These are phyloP conservation scores for Ensete glaucum DNA, from an alignment of 176 grass and related monocot species.

Conservation along the genomic window DNA sequence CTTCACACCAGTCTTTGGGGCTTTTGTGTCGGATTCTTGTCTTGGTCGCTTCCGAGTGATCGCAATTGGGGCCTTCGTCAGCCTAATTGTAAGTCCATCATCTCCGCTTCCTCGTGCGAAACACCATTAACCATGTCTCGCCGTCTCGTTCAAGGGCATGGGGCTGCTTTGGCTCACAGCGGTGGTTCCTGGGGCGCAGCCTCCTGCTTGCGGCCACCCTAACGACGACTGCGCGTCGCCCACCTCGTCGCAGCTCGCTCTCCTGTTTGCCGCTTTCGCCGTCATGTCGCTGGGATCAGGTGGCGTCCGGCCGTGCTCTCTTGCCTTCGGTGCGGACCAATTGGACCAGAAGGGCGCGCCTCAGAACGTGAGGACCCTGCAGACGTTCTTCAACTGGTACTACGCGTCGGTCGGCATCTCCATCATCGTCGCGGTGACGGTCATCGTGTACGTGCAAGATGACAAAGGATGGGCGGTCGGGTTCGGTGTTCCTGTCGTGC, in stretches of 20 bases:
- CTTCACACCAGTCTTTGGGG: constrained; percentile 50
- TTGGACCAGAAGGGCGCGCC: constrained; percentile 27
- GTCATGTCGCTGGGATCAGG: constrained; percentile 51
- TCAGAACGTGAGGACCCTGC: constrained; percentile 32
- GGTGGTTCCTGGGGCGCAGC: constrained; percentile 36
- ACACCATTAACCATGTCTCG: background rate
- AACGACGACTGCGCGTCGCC: background rate
- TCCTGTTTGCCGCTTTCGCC: constrained; percentile 38
- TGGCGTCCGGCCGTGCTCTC: constrained; percentile 49
- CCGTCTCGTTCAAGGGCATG: background rate
- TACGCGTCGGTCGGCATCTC: constrained; percentile 51
- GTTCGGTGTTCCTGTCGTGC: constrained; percentile 40
- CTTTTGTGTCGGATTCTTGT: constrained; percentile 40
- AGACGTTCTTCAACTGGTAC: constrained; percentile 92
- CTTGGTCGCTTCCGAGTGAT: constrained; percentile 54
- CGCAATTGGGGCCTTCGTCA: constrained; percentile 35
- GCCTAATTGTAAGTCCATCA: constrained; percentile 27
- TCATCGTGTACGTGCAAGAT: constrained; percentile 61
- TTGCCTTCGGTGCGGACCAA: constrained; percentile 77
- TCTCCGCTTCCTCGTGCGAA: too few relatives aligned
- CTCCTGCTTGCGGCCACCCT: background rate
- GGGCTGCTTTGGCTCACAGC: constrained; percentile 45
- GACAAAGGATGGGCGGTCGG: constrained; percentile 47
- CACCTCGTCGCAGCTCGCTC: constrained; percentile 32
- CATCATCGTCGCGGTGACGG: constrained; percentile 21